Evolutionary conservation across 257 asterid species (phyloP), one percentile per base, ranked within the genome.

Genomic region (Fraxinus cuspidata): DNA sequence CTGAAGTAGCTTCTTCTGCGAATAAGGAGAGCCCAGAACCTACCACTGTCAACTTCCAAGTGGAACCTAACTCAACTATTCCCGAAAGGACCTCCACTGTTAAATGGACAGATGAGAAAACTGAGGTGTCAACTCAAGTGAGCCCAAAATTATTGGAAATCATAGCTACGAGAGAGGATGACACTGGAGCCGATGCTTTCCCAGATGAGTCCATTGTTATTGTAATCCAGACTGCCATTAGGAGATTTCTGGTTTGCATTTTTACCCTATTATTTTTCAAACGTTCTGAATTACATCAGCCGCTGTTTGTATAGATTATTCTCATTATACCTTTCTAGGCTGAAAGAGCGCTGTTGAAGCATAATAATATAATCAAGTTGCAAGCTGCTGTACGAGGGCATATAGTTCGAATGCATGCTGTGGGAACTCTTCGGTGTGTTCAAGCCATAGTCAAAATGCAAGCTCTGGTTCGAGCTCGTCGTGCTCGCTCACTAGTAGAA

Each of bases 381-480:
- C 99, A 96, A 96, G 97, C 99, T 82, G 96, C 86, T 81, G 89
- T 96, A 18, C 92, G 99, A 76, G 99, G 99, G 72, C 97, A 90
- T 76, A 81, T 93, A 75, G 99, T 92, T 79, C 92, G 99, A 49
- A 87, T 80, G 71, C 87, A 90, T 80, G 99, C 99, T 29, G 89
- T 88, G 76, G 99, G 98, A 81, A 92, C 96, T 80, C 97, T 96
- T 68, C 92, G 96, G 78, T 96, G 99, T 65, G 89, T 96, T 72
- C 97, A 88, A 83, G 93, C 97, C 81, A 91, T 96, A 80, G 87
- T 92, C 77, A 96, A 89, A 87, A 91, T 96, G 93, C 99, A 96
- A 84, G 88, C 80, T 71, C 96, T 93, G 78, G 96, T 96, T 68
- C 91, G 99, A 79, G 91, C 92, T 72, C 97, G 90, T 78, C 85